A percentile compares a stretch with the other conserved stretches of the same genome.
phyloP scores from a whole-genome alignment of 2,329 filamentous ascomycete genomes.

The Sporothrix humicola region DNA sequence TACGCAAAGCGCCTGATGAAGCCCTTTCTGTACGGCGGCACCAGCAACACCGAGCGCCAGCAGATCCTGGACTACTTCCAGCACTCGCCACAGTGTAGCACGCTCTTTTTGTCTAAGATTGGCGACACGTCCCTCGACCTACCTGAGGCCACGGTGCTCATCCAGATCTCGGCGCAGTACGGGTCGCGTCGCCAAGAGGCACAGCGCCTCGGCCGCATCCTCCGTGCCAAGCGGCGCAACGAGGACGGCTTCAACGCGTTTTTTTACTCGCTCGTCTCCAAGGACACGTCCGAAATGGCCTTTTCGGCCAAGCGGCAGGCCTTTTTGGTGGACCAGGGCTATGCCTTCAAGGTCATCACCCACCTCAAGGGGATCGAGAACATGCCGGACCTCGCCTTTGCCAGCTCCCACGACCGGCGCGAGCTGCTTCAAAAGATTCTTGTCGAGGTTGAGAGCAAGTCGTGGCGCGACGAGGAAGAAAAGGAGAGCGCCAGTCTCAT shows the following conservation, averaged over 20 bases:
- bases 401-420: constrained; percentile 76
- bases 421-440: constrained; percentile 89
- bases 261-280: constrained; percentile 96
- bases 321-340: constrained; percentile 96
- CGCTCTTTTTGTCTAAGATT: constrained; percentile 95
- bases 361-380: constrained; percentile 90
- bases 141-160: constrained; percentile 93
- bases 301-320: constrained; percentile 96
- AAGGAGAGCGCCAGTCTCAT: constrained; percentile 67
- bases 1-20: constrained; percentile 86
- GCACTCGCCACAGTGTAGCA: constrained; percentile 77
- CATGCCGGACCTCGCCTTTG: constrained; percentile 79
- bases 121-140: constrained; percentile 97
- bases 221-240: constrained; percentile 92
- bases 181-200: constrained; percentile 96
- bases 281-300: constrained; percentile 97
- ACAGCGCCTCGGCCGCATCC: constrained; percentile 87
- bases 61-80: constrained; percentile 93
- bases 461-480: constrained; percentile 38
- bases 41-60: constrained; percentile 82
- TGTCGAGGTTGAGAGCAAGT: constrained; percentile 67
- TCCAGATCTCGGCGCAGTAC: constrained; percentile 97
- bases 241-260: constrained; percentile 99
- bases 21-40: constrained; percentile 89
- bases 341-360: constrained; percentile 98